Evolutionary conservation across 495 filamentous ascomycete genomes (phyloP), one percentile per base, ranked within the genome.

Genomic region (Cudoniella acicularis): DNA sequence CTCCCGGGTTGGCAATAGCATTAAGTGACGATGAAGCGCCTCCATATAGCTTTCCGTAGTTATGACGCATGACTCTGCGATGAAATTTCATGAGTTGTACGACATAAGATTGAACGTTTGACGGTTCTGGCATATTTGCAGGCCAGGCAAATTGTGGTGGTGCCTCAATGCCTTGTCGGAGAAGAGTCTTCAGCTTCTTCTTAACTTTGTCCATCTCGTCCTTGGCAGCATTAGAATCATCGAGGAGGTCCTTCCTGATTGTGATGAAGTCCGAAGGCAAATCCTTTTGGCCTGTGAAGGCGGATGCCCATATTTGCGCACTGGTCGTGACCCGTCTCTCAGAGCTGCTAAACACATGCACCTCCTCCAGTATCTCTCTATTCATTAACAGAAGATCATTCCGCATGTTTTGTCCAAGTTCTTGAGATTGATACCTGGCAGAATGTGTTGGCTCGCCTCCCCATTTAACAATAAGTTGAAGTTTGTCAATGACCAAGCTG

Each of bases 181-280:
- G 74, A 40, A 98, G 78, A 1, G 87, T 83, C 74, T 98, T 98
- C 3, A 98, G 78, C 83, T 95, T 96, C 81, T 97, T 98, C 79
- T 98, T 98, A 48, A 98, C 94, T 70, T 95, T 96, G 73, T 98
- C 94, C 92, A 97, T 98, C 64, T 95, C 92, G 72, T 98, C 95
- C 71, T 98, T 98, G 53, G 94, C 94, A n/a, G 94, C 94, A 73
- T 98, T 98, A 1, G 91, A 96, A 68, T 98, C 94, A 70, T 98
- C 94, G 6, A 98, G 78, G 1, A 98, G 79, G 70, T 98, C 92
- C 70, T 98, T 98, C 45, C 94, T 84, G 57, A 98, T 83, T 50
- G 85, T 86, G 62, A 97, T 92, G 54, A 86, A 88, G 54, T 94
- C 88, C 43, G 89, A 82, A 0, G 89, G 84, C 16, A 96, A 72